A percentile compares a stretch with the other conserved stretches of the same genome.
phyloP scores from a whole-genome alignment of 2,329 filamentous ascomycete species.

The Alternaria infectoria region DNA sequence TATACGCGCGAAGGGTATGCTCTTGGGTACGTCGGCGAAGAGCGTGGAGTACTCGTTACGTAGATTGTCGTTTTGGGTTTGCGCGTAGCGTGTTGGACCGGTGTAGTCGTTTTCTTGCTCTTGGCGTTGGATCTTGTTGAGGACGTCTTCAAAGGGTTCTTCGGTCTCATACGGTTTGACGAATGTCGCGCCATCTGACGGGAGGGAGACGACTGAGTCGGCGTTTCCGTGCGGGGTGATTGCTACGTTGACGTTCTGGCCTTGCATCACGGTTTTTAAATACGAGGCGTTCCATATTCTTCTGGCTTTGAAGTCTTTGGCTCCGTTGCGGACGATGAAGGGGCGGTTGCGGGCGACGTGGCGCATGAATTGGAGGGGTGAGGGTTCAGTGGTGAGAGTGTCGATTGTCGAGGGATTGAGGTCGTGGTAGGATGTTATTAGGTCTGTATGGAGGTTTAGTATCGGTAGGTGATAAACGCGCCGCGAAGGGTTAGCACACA shows the following conservation, averaged over 20 bases:
- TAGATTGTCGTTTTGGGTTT: slow-evolving; percentile 85
- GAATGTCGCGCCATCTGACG: slow-evolving; percentile 60
- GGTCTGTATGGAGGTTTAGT: too few relatives aligned
- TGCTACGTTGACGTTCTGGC: slow-evolving; percentile 72
- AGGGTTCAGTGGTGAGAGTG: slow-evolving; percentile 69
- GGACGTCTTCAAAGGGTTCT: slow-evolving; percentile 67
- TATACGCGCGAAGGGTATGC: slow-evolving; percentile 75
- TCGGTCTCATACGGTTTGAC: slow-evolving; percentile 75
- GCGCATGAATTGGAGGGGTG: slow-evolving; percentile 79
- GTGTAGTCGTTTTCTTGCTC: slow-evolving; percentile 44
- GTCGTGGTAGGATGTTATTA: slow-evolving; percentile 75
- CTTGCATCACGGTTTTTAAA: slow-evolving; percentile 62
- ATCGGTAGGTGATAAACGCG: too few relatives aligned
- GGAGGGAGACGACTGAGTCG: slow-evolving; percentile 68
- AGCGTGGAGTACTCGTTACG: slow-evolving; percentile 72
- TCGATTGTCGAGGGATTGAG: slow-evolving; percentile 69
- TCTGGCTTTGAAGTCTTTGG: slow-evolving; percentile 67
- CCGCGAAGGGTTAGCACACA: too few relatives aligned
- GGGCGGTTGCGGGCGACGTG: slow-evolving; percentile 76
- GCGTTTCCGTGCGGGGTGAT: slow-evolving; percentile 74
- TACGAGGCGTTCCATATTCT: slow-evolving; percentile 68
- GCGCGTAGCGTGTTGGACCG: slow-evolving; percentile 63
- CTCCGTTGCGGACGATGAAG: slow-evolving; percentile 72
- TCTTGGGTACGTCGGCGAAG: slow-evolving; percentile 66
- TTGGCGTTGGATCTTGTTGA: slow-evolving; percentile 66